Percentiles rank a stretch among this genome's conserved stretches.
Evolutionary conservation across 2,329 filamentous ascomycete species (phyloP).

Genomic region (Blumeriella jaapii): DNA sequence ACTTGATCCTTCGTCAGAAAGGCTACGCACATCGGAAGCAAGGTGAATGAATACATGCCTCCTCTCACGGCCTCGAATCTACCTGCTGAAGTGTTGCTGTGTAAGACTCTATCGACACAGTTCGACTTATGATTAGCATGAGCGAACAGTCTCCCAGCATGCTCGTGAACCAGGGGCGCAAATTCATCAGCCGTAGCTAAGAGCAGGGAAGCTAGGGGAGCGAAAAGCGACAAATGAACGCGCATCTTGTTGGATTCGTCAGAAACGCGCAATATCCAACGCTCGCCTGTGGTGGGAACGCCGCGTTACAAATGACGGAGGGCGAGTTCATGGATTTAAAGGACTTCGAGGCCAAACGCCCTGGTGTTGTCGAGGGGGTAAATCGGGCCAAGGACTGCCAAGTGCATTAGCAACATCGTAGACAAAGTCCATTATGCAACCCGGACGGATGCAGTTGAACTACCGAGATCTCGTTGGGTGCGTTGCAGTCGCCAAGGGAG

Average conservation of each 20-base stretch:
- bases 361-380: no score
- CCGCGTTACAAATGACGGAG: no score
- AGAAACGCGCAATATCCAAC: no score
- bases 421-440: no score
- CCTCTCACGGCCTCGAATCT: slow-evolving; percentile 7
- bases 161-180: slow-evolving; percentile 8
- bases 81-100: slow-evolving; percentile 8
- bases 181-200: slow-evolving; percentile 2
- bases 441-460: no score
- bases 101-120: slow-evolving; percentile 7
- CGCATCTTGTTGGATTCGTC: slow-evolving; percentile 1
- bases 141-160: slow-evolving; percentile 9
- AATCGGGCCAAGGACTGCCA: no score
- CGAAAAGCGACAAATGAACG: slow-evolving; percentile 1
- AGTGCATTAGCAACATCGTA: no score
- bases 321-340: no score
- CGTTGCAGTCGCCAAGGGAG: no score
- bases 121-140: slow-evolving; percentile 1
- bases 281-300: no score
- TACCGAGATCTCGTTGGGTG: no score
- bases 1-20: slow-evolving; percentile 28
- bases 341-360: no score
- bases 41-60: slow-evolving; percentile 1
- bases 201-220: background rate
- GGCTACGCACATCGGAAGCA: background rate